A percentile compares a stretch with the other conserved stretches of the same genome.
These are phyloP conservation scores for Dendrobium nobile DNA, from an alignment of 106 monocot genomes.

Conservation along the genomic window DNA sequence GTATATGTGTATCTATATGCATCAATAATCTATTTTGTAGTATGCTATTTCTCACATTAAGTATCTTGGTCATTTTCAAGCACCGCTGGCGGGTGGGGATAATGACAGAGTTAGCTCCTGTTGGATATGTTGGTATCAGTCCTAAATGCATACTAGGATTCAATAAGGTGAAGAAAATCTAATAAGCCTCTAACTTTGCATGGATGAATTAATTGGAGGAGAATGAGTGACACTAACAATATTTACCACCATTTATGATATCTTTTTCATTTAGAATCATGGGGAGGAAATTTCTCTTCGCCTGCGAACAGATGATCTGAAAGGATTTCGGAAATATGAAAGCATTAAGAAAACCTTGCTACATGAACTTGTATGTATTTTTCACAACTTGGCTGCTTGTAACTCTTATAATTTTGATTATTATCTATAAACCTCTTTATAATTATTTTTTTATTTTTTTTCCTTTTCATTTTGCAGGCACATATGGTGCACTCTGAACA, in stretches of 20 bases:
- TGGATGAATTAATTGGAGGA: background rate
- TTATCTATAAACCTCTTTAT: background rate
- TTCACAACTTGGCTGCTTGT: background rate
- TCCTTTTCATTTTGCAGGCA: constrained; percentile 31
- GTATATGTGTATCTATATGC: constrained; percentile 18
- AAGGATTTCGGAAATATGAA: constrained; percentile 97
- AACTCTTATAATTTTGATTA: background rate
- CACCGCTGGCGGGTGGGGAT: constrained; percentile 85
- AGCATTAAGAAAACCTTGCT: constrained; percentile 85
- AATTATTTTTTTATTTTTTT: background rate
- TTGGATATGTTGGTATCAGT: constrained; percentile 92
- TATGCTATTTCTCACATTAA: background rate
- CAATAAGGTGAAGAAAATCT: constrained; percentile 64
- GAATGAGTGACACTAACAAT: background rate
- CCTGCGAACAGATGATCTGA: constrained; percentile 91
- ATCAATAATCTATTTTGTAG: background rate
- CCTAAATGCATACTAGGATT: constrained; percentile 86
- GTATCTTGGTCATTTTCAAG: constrained; percentile 23
- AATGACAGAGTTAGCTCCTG: constrained; percentile 98
- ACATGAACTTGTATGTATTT: constrained; percentile 81
- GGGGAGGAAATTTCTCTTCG: constrained; percentile 97
- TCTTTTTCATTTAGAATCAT: constrained; percentile 52
- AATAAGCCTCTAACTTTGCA: background rate
- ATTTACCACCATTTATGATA: background rate
- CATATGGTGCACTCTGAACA: constrained; percentile 96